These are phyloP conservation scores for Yamadazyma phyllophila DNA, from an alignment of 805 yeast species.

Conservation along the genomic window DNA sequence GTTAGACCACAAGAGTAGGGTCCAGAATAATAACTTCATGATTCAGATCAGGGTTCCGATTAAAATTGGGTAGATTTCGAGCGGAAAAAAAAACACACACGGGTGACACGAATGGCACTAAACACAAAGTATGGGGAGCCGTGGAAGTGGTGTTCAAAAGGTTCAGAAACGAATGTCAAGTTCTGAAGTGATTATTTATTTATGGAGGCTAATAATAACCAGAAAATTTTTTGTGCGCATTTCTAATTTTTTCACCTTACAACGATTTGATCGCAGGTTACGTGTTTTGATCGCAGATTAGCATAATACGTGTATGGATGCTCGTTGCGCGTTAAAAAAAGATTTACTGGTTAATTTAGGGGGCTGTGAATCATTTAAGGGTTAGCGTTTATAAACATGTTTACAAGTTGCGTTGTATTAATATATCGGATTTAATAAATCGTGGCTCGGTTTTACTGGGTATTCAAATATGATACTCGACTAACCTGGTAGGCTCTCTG, in stretches of 20 bases:
- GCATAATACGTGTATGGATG: background rate
- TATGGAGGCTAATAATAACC: background rate
- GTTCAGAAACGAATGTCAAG: background rate
- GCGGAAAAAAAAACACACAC: too few relatives aligned
- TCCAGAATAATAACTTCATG: background rate
- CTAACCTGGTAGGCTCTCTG: conserved; percentile 24
- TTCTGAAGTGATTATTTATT: background rate
- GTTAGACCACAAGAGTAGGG: background rate
- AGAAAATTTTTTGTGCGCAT: background rate
- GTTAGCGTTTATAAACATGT: too few relatives aligned
- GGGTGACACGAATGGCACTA: too few relatives aligned
- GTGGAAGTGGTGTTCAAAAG: background rate
- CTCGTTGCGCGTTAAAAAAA: background rate
- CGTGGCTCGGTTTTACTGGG: too few relatives aligned
- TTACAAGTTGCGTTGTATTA: too few relatives aligned
- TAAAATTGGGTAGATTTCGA: too few relatives aligned
- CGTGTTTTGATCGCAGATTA: background rate
- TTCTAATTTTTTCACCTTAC: background rate
- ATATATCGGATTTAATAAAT: too few relatives aligned
- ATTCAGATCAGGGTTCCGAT: background rate
- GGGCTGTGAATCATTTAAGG: background rate
- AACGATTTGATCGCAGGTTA: background rate
- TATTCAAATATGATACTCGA: conserved; percentile 29
- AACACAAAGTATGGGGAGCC: background rate
- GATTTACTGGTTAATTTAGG: background rate